Percentiles rank a stretch among this genome's conserved stretches.
Conservation (phyloP, 306 rosid genomes). For the Vigna unguiculata region DNA sequence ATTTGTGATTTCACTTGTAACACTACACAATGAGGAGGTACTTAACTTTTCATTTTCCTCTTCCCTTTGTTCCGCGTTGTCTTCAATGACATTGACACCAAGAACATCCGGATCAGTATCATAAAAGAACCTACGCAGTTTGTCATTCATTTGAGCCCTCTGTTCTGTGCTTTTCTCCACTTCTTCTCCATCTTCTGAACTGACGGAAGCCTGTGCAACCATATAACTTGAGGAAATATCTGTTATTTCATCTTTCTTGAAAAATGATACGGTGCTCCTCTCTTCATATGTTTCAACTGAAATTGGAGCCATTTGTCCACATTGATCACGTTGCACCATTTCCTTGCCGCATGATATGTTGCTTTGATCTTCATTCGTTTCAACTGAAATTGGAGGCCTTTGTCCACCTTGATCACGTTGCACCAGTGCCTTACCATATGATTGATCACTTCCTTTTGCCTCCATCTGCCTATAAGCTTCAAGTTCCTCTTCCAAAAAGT, state of each 20-base stretch:
- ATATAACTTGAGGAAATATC: conserved; percentile 38
- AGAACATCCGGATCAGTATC: conserved; percentile 66
- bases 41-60: conserved; percentile 46
- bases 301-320: conserved; percentile 47
- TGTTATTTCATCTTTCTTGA: conserved; percentile 32
- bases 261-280: conserved; percentile 32
- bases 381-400: conserved; percentile 44
- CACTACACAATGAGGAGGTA: conserved; percentile 39
- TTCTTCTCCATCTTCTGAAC: conserved; percentile 46
- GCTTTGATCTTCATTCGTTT: conserved; percentile 45
- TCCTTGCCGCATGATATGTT: not conserved
- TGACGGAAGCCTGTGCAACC: conserved; percentile 36
- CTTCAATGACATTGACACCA: conserved; percentile 75
- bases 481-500: conserved; percentile 73
- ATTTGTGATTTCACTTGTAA: conserved; percentile 43
- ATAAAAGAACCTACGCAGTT: conserved; percentile 37
- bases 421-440: conserved; percentile 45
- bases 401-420: conserved; percentile 49
- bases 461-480: conserved; percentile 70
- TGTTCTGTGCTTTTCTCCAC: conserved; percentile 38
- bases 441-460: conserved; percentile 48
- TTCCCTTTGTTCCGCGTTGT: conserved; percentile 51
- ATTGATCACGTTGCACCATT: conserved; percentile 47
- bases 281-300: conserved; percentile 46
- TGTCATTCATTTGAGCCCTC: conserved; percentile 38